Evolutionary conservation across 139 green algal species (phyloP).

Genomic region (Chlorella vulgaris): DNA sequence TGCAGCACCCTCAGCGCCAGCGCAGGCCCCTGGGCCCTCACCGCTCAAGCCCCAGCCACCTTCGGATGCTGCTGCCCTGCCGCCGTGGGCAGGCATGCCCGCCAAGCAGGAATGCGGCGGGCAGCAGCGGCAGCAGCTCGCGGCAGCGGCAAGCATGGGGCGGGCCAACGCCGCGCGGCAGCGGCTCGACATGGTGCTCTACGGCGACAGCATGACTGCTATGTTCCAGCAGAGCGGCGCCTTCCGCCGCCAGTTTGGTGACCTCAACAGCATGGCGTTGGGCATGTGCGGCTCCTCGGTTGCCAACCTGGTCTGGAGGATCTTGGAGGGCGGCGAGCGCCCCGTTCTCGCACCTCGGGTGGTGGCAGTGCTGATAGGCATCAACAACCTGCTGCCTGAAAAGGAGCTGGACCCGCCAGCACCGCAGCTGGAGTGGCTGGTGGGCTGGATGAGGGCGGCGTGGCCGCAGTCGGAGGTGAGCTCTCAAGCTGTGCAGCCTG

Average conservation of each 20-base stretch:
- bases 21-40: background rate
- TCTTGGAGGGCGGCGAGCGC: background rate
- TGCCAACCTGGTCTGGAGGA: background rate
- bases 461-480: background rate
- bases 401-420: background rate
- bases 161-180: background rate
- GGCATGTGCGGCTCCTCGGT: background rate
- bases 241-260: background rate
- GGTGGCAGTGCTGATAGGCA: background rate
- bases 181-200: background rate
- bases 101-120: background rate
- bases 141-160: background rate
- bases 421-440: background rate
- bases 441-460: background rate
- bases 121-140: background rate
- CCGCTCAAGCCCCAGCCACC: background rate
- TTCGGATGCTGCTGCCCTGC: background rate
- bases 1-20: background rate
- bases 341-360: background rate
- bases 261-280: background rate
- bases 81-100: background rate
- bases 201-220: background rate
- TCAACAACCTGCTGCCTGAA: conserved; percentile 1
- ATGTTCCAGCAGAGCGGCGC: background rate
- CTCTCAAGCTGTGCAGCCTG: no score